Conservation (phyloP, 306 rosid genomes). For the Albizia julibrissin region DNA sequence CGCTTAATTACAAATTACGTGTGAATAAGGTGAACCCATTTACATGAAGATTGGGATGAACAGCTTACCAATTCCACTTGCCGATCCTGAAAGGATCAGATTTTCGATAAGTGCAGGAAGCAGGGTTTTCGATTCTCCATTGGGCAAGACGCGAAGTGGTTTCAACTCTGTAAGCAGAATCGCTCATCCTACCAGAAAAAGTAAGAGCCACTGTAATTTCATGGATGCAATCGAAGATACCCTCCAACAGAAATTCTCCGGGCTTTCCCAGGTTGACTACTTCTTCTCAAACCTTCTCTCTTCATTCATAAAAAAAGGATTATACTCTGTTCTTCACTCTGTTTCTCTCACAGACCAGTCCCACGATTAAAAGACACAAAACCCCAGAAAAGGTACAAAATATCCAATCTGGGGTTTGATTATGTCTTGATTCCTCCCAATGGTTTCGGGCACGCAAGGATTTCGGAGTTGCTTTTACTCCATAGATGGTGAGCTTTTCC, state of each 20-base stretch:
- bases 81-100: conserved; percentile 98
- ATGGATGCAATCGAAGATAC: conserved; percentile 92
- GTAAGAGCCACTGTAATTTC: conserved; percentile 82
- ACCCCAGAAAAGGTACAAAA: conserved; percentile 13
- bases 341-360: conserved; percentile 21
- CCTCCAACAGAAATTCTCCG: conserved; percentile 77
- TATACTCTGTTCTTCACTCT: conserved; percentile 22
- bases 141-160: conserved; percentile 96
- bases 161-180: conserved; percentile 85
- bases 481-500: conserved; percentile 46
- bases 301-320: conserved; percentile 45
- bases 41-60: background rate
- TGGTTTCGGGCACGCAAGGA: conserved; percentile 65
- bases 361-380: background rate
- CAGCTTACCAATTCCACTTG: conserved; percentile 84
- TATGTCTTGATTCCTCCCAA: conserved; percentile 24
- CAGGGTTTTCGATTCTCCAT: conserved; percentile 93
- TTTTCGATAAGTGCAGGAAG: conserved; percentile 93
- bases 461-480: conserved; percentile 61
- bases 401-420: conserved; percentile 30
- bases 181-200: conserved; percentile 84
- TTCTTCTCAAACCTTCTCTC: conserved; percentile 43
- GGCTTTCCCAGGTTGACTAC: conserved; percentile 93
- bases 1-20: conserved; percentile 16
- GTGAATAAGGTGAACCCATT: conserved; percentile 32